Percentiles rank a stretch among this genome's conserved stretches.
Conservation (phyloP, 164 flowering plant species). For the Dillenia suffruticosa region DNA sequence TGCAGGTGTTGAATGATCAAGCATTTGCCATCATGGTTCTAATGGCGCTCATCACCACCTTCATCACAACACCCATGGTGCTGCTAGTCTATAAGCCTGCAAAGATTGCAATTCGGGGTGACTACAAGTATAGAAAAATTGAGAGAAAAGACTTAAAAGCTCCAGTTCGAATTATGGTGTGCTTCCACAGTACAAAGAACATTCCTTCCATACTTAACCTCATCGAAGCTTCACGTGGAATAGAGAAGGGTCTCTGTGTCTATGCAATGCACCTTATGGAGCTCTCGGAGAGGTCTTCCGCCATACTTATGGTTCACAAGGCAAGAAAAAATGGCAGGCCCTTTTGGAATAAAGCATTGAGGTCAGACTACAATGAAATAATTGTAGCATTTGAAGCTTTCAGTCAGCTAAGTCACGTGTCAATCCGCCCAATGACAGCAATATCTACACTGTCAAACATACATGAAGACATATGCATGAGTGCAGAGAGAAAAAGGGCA, state of each 20-base stretch:
- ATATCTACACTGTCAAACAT: slow-evolving; percentile 46
- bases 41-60: slow-evolving; percentile 73
- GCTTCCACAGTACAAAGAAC: slow-evolving; percentile 49
- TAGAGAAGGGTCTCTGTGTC: slow-evolving; percentile 33
- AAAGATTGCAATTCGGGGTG: slow-evolving; percentile 11
- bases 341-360: slow-evolving; percentile 46
- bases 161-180: slow-evolving; percentile 49
- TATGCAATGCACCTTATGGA: slow-evolving; percentile 67
- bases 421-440: slow-evolving; percentile 55
- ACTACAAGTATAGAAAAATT: slow-evolving; percentile 49
- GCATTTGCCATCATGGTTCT: slow-evolving; percentile 60
- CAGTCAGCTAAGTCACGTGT: slow-evolving; percentile 48
- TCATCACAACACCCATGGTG: slow-evolving; percentile 63
- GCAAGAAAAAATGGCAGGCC: slow-evolving; percentile 67
- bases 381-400: slow-evolving; percentile 63
- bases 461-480: slow-evolving; percentile 66
- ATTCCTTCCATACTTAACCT: slow-evolving; percentile 62
- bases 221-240: slow-evolving; percentile 56
- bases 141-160: slow-evolving; percentile 29
- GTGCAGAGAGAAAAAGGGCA: slow-evolving; percentile 39
- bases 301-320: slow-evolving; percentile 69
- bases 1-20: slow-evolving; percentile 49
- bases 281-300: slow-evolving; percentile 71
- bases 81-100: slow-evolving; percentile 60
- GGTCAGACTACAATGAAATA: slow-evolving; percentile 25